Base-by-base conservation (phyloP, 1,284 basidiomycete genomes). In the Tilletia indica region DNA sequence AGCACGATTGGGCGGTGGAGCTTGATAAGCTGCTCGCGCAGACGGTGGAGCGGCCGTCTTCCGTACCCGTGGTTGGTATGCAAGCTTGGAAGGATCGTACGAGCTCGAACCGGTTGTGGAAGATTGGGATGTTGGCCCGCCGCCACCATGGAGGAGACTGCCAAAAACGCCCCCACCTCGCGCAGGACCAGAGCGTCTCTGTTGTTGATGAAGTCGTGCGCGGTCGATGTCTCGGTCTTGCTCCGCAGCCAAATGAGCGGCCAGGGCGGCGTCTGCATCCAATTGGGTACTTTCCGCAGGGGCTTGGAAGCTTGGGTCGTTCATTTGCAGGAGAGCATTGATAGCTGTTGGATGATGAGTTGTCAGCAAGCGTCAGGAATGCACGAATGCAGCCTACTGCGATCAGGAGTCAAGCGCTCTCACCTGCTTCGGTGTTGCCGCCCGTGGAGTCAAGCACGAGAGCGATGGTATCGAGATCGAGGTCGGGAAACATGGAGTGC, bases 241-340 rank as follows among this genome's bases (percentile, higher is more conserved):
- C 36, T 76, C 74, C 67, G 76, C 74, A 0, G 79, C 79, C 38
- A 80, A 70, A 3, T 70, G 74, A 25, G 75, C 74, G 3, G 79
- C 79, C 9, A 80, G 70, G 6, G 77, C 68, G 0, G 77, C 79
- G 71, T 80, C 79, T 14, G 77, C 73, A 47, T 79, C 77, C 16
- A 76, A 74, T 56, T 75, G 73, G 1, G 66, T 66, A n/a, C 72
- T 70, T 58, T 14, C 69, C 69, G 11, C 71, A 47, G 14, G 76
- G 39, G 73, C 71, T 74, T 75, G 61, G 70, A 76, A 80, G 69
- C 61, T 74, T 4, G 78, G 79, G 70, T 80, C 79, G 31, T 78
- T 78, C 79, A 80, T 80, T 70, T 77, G 76, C 70, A 80, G 67
- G 11, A 80, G 74, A 3, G 77, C 73, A 34, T 79, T 80, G 69